Evolutionary conservation across 2,329 filamentous ascomycete genomes (phyloP), one percentile per base, ranked within the genome.

Genomic region (Claviceps fusiformis): DNA sequence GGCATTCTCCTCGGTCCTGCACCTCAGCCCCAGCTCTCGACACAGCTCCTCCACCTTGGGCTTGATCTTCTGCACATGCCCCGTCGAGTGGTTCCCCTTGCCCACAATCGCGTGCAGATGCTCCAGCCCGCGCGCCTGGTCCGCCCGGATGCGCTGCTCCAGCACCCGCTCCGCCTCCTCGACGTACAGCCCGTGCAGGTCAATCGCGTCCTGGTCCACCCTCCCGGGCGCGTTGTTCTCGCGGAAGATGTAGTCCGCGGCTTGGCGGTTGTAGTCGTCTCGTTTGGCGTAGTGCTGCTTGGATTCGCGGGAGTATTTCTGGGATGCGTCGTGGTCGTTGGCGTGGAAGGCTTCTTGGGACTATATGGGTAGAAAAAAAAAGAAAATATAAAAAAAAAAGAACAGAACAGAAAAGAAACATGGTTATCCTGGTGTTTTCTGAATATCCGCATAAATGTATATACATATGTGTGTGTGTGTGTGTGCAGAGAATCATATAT

Each of bases 31-130:
- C 48, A 95, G 71, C 67, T 96, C 86, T 51, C 75, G 79, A 70
- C 92, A 95, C 51, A 97, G 76, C 67, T 87, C 79, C 73, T 97
- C 91, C 47, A 97, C 89, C 58, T 87, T 80, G n/a, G 93, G 93
- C 73, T 95, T 96, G 70, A 98, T 84, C 76, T 93, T 96, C 70
- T 95, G 89, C 29, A 97, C 78, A 64, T 93, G 86, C 60, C 84
- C 80, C 10, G 73, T 75, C 52, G 83, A 89, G 73, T 98, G 93
- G 68, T 95, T 93, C 3, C 93, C 93, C 71, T 92, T 95, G 65
- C 93, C 93, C 35, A 97, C 92, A 64, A 98, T 96, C 45, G 95
- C 91, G 72, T 95, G 90, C 55, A 98, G 74, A 72, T 95, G 89
- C 24, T 75, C 81, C 73, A 95, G 86, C 0, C 88, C 88, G 41